These are phyloP conservation scores for Claviceps paspali DNA, from an alignment of 2,329 filamentous ascomycete genomes.

Conservation along the genomic window DNA sequence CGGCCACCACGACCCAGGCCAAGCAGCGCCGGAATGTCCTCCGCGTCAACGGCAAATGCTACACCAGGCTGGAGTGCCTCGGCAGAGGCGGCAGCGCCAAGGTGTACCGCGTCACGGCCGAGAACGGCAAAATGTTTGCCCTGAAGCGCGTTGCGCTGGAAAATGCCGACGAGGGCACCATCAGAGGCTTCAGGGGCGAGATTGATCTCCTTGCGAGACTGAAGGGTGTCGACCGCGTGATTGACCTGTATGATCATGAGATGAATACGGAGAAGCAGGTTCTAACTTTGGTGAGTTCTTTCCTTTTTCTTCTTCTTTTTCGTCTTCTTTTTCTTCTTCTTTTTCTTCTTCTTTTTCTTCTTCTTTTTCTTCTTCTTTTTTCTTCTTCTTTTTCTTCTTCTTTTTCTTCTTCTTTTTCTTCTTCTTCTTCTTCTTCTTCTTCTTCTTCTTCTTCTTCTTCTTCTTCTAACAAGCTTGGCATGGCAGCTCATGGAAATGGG, in stretches of 20 bases:
- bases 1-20: conserved; percentile 56
- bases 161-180: conserved; percentile 68
- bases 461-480: too few species aligned
- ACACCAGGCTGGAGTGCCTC: conserved; percentile 78
- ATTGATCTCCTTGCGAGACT: conserved; percentile 81
- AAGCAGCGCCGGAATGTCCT: conserved; percentile 70
- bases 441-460: background rate
- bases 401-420: too few species aligned
- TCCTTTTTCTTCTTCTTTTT: too few species aligned
- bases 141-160: conserved; percentile 86
- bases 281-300: conserved; percentile 59
- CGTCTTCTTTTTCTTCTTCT: too few species aligned
- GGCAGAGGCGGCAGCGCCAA: conserved; percentile 87
- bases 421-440: background rate
- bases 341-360: background rate
- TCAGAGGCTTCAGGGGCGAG: conserved; percentile 84
- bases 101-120: conserved; percentile 91
- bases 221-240: conserved; percentile 73
- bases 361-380: too few species aligned
- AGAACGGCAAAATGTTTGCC: conserved; percentile 91
- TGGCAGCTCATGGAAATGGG: conserved; percentile 86
- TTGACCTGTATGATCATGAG: conserved; percentile 82
- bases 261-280: conserved; percentile 84
- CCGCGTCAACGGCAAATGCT: conserved; percentile 79
- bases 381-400: too few species aligned